Base-by-base conservation (phyloP, 805 yeast genomes). In the Candida sithepensis region DNA sequence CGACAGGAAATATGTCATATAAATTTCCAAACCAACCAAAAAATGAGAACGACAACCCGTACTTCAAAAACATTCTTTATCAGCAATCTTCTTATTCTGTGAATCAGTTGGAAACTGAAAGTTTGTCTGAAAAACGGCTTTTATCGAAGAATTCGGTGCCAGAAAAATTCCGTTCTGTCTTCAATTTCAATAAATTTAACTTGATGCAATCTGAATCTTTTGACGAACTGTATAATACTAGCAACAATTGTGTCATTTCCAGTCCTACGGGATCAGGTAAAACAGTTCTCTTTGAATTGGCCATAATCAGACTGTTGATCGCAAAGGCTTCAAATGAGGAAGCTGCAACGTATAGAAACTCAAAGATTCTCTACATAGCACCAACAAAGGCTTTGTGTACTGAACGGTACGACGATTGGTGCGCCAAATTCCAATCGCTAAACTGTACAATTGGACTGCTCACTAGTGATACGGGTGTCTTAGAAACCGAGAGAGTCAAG, bases 251-350 rank as follows among this genome's bases (percentile, higher is more conserved):
- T 52, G 75, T 79, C 3, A 63, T 79, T 9, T 70, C 79, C 37
- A 66, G 84, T 4, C 84, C 85, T 1, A 77, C 84, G 0, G 84
- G 84, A 0, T 78, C 84, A 0, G 84, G 85, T 0, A 79, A 79
- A 52, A 78, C 84, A 0, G 81, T 72, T 0, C 57, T 79, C 4
- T 77, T 77, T 55, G 84, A 79, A 56, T 56, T 79, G 37, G 81
- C 82, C 0, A 75, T 79, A 2, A 49, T 76, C 20, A 59, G 68
- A 37, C 59, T 67, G 7, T 55, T 70, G 20, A 41, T 54, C 19
- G 54, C 56, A 14, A 63, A 61, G 10, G 62, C 63, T 24, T 47
- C 55, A 10, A 26, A 33, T 32, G 14, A n/a, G 4, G 34, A 12
- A 12, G 52, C 49, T 26, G 51, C 52, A 16, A 23, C 32, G 5